These are phyloP conservation scores for Alternaria metachromatica DNA, from an alignment of 2,329 filamentous ascomycete genomes.

Conservation along the genomic window DNA sequence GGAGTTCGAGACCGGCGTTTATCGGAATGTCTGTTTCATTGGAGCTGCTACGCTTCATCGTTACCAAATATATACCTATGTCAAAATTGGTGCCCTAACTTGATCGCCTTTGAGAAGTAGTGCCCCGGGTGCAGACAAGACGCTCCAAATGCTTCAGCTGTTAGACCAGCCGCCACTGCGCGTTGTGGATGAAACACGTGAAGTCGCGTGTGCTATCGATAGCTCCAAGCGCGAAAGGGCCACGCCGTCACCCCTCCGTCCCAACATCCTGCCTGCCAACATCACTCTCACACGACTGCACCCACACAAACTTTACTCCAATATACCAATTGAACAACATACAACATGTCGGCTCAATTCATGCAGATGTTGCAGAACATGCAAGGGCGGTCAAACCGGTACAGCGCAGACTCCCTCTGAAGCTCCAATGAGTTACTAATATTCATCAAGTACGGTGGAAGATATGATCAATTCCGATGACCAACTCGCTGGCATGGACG, in stretches of 20 bases:
- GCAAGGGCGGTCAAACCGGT: conserved; percentile 11
- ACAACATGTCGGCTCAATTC: conserved; percentile 18
- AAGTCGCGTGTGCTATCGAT: conserved; percentile 5
- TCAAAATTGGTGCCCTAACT: not conserved
- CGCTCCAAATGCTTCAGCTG: not conserved
- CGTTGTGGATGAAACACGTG: not conserved
- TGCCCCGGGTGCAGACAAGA: not conserved
- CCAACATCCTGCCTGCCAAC: not conserved
- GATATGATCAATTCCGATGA: conserved; percentile 16
- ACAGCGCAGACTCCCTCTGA: not conserved
- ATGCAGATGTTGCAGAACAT: conserved; percentile 23
- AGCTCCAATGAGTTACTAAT: not conserved
- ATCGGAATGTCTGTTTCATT: not conserved
- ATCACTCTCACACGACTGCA: not conserved
- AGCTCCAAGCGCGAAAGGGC: not conserved
- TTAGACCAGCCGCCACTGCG: not conserved
- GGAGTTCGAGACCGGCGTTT: not conserved
- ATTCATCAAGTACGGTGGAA: conserved; percentile 5
- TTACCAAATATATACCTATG: not conserved
- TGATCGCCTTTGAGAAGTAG: not conserved
- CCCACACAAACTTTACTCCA: not conserved
- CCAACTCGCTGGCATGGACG: conserved; percentile 20
- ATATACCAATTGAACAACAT: not conserved
- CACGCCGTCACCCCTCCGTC: conserved; percentile 1
- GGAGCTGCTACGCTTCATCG: not conserved